Evolutionary conservation across 306 rosid genomes (phyloP).

Genomic region (Malus orientalis): DNA sequence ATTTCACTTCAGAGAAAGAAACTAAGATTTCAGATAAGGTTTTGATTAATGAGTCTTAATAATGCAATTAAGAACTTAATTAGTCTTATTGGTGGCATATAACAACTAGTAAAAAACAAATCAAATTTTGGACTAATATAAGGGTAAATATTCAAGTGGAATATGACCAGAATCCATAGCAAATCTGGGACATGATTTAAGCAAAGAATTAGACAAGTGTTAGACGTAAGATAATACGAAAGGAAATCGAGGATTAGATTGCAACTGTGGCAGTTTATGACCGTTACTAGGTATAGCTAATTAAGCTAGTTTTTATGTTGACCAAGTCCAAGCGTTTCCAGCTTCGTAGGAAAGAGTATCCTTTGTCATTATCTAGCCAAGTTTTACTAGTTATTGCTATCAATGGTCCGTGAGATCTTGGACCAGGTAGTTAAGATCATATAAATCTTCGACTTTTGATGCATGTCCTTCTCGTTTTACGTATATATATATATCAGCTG

Average conservation of each 20-base stretch:
- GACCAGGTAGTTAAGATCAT: not conserved
- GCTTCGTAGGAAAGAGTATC: not conserved
- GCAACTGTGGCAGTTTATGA: not conserved
- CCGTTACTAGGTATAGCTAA: not conserved
- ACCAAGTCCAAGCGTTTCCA: not conserved
- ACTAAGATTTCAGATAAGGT: not conserved
- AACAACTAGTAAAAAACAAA: not conserved
- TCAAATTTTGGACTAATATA: not conserved
- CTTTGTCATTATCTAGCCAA: not conserved
- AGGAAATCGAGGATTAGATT: not conserved
- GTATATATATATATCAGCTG: no score
- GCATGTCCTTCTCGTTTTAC: not conserved
- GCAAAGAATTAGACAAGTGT: constrained; percentile 1
- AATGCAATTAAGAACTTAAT: not conserved
- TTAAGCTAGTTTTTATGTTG: not conserved
- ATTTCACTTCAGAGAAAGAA: constrained; percentile 4
- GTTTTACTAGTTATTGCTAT: not conserved
- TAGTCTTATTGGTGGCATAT: not conserved
- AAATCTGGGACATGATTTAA: constrained; percentile 6
- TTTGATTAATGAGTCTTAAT: constrained; percentile 1
- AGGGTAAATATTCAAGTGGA: not conserved
- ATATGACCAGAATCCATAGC: not conserved
- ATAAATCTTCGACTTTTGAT: not conserved
- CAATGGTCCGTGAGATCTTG: not conserved
- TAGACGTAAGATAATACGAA: not conserved